These are phyloP conservation scores for Meredithiella fracta DNA, from an alignment of 2,329 filamentous ascomycete species.

Conservation along the genomic window DNA sequence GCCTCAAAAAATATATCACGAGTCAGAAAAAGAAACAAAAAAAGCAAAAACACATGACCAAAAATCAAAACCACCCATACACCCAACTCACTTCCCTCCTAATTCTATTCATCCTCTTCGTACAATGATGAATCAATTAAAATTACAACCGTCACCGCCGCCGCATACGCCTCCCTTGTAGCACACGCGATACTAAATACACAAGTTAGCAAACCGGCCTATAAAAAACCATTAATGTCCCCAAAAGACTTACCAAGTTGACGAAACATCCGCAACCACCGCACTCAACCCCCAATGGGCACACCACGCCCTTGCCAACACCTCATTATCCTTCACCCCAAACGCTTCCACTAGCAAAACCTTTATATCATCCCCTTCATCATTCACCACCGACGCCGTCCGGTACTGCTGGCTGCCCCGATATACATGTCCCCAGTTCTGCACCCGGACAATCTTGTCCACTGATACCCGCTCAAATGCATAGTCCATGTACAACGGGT, in stretches of 20 bases:
- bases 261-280: conserved; percentile 49
- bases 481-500: conserved; percentile 60
- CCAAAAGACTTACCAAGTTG: conserved; percentile 41
- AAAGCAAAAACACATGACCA: too few relatives aligned
- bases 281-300: conserved; percentile 58
- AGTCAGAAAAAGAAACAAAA: too few relatives aligned
- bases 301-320: conserved; percentile 61
- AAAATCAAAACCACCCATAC: neutral
- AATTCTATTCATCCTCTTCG: conserved; percentile 12
- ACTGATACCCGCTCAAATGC: conserved; percentile 40
- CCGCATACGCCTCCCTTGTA: conserved; percentile 59
- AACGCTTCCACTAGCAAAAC: conserved; percentile 59
- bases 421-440: conserved; percentile 44
- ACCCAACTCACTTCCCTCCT: neutral
- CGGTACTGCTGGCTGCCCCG: conserved; percentile 15
- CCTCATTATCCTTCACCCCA: conserved; percentile 59
- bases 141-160: conserved; percentile 55
- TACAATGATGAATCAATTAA: conserved; percentile 36
- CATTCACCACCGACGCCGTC: conserved; percentile 15
- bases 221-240: conserved; percentile 1
- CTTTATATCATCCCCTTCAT: conserved; percentile 21
- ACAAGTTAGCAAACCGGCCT: neutral
- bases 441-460: conserved; percentile 48
- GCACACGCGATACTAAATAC: conserved; percentile 48
- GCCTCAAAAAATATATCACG: neutral